Evolutionary conservation across 1,284 basidiomycete genomes (phyloP).

Genomic region (Marasmius fiardii): DNA sequence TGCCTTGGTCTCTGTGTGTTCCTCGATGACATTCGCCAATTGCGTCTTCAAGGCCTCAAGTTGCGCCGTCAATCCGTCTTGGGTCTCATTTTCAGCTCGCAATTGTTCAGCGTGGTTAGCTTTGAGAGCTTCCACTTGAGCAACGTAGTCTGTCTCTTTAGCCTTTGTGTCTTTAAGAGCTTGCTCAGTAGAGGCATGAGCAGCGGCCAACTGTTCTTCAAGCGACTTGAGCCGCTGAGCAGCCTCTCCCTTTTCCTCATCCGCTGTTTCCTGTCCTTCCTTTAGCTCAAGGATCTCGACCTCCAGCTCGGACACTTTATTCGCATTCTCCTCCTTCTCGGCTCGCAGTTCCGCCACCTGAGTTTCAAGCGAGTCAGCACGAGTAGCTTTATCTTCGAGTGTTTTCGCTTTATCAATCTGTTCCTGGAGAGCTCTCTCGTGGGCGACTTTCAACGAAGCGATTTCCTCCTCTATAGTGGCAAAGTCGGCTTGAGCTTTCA

Average conservation of each 20-base stretch:
- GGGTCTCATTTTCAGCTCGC: constrained; percentile 40
- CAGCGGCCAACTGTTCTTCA: constrained; percentile 48
- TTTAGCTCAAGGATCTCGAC: constrained; percentile 76
- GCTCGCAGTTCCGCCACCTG: constrained; percentile 55
- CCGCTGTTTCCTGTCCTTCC: constrained; percentile 62
- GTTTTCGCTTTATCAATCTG: constrained; percentile 40
- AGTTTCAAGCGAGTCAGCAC: constrained; percentile 41
- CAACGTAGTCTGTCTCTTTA: constrained; percentile 45
- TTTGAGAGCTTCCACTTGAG: constrained; percentile 38
- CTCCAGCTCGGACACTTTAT: constrained; percentile 76
- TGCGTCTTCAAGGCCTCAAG: constrained; percentile 46
- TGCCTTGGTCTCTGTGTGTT: constrained; percentile 47
- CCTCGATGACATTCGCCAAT: constrained; percentile 38
- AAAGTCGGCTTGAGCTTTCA: constrained; percentile 63
- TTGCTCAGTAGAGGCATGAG: constrained; percentile 44
- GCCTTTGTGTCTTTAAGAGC: constrained; percentile 49
- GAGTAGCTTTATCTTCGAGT: constrained; percentile 42
- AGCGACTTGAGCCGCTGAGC: constrained; percentile 46
- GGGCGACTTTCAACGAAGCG: constrained; percentile 46
- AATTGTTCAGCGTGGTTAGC: constrained; percentile 46
- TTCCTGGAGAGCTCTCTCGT: constrained; percentile 45
- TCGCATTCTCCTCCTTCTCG: constrained; percentile 73
- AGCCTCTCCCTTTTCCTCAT: constrained; percentile 52
- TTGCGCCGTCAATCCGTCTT: constrained; percentile 40
- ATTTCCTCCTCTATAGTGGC: constrained; percentile 53